Evolutionary conservation across 2,329 filamentous ascomycete genomes (phyloP).

Genomic region (Clarireedia monteithiana): DNA sequence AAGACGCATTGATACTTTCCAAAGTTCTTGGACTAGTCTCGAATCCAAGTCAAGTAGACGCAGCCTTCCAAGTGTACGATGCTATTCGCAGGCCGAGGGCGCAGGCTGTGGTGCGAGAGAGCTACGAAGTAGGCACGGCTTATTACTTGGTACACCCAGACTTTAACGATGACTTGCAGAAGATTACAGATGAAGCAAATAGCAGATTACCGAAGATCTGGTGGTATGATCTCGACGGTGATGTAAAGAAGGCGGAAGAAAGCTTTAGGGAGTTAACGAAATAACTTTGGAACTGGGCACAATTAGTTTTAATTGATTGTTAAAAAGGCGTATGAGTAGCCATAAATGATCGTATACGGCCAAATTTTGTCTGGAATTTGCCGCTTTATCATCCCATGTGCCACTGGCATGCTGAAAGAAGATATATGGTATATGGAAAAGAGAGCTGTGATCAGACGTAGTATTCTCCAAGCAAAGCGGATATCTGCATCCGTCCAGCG

Average conservation of each 20-base stretch:
- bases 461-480: not conserved
- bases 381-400: too few relatives aligned
- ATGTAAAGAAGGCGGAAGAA: slow-evolving; percentile 29
- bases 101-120: slow-evolving; percentile 18
- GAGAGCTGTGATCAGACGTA: too few relatives aligned
- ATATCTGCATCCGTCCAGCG: not conserved
- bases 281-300: not conserved
- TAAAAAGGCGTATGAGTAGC: too few relatives aligned
- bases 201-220: slow-evolving; percentile 28
- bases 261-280: not conserved
- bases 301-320: not conserved
- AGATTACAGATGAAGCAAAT: slow-evolving; percentile 30
- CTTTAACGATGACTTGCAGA: slow-evolving; percentile 29
- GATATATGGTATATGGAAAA: not conserved
- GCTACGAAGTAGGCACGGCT: slow-evolving; percentile 17
- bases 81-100: slow-evolving; percentile 29
- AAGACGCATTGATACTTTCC: slow-evolving; percentile 38
- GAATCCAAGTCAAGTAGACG: slow-evolving; percentile 28
- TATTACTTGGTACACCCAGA: slow-evolving; percentile 36
- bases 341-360: too few relatives aligned
- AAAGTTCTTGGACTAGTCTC: slow-evolving; percentile 36
- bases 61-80: slow-evolving; percentile 42
- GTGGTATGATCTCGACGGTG: slow-evolving; percentile 26
- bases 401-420: not conserved
- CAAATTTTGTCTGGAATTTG: too few relatives aligned